Evolutionary conservation across 2,329 filamentous ascomycete genomes (phyloP).

Genomic region (Exophiala dermatitidis): DNA sequence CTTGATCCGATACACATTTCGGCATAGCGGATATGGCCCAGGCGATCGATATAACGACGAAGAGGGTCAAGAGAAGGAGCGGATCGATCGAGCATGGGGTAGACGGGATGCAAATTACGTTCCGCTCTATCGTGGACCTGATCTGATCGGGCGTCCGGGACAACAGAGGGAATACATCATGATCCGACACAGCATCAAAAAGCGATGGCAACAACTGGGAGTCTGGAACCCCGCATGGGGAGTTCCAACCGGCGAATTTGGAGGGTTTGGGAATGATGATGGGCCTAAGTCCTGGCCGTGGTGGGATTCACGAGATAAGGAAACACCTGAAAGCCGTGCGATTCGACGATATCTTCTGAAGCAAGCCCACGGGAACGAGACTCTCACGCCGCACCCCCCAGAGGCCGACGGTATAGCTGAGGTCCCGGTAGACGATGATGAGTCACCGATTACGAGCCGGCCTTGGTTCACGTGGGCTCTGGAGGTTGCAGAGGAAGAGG

Average conservation of each 20-base stretch:
- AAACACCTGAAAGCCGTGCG: background rate
- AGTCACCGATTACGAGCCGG: slow-evolving; percentile 7
- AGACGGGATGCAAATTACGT: slow-evolving; percentile 2
- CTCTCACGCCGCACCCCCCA: background rate
- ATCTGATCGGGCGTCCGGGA: slow-evolving; percentile 6
- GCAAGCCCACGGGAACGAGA: background rate
- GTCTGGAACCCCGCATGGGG: slow-evolving; percentile 6
- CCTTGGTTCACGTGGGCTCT: slow-evolving; percentile 10
- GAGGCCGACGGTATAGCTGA: background rate
- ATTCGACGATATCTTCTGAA: slow-evolving; percentile 4
- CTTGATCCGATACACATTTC: background rate
- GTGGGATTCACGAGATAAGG: slow-evolving; percentile 1
- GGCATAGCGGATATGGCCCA: background rate
- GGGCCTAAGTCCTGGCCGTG: background rate
- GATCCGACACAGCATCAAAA: slow-evolving; percentile 9
- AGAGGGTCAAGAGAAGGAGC: slow-evolving; percentile 1
- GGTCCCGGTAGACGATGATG: slow-evolving; percentile 1
- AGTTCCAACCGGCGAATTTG: slow-evolving; percentile 6
- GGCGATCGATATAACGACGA: background rate
- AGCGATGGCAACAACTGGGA: slow-evolving; percentile 10
- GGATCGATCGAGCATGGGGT: background rate
- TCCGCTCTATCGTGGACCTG: slow-evolving; percentile 11
- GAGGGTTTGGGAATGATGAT: slow-evolving; percentile 2
- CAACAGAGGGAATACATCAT: slow-evolving; percentile 5
- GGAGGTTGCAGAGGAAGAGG: slow-evolving; percentile 8